Evolutionary conservation across 176 grass and related monocot genomes (phyloP).

Genomic region (Avena insularis): DNA sequence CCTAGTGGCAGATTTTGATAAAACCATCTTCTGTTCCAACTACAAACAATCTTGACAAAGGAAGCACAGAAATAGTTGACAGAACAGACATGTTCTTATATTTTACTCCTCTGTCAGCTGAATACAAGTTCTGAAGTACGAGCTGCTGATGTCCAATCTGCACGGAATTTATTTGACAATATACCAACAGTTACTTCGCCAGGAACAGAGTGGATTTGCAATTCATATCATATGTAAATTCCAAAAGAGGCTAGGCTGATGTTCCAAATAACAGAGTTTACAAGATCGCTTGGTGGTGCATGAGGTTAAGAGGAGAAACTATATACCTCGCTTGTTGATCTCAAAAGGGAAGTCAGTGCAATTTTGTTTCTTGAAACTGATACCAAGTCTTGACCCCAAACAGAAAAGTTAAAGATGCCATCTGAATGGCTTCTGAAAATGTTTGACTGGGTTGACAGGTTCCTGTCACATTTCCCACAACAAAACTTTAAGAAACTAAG

Average conservation of each 20-base stretch:
- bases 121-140: conserved; percentile 75
- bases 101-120: conserved; percentile 65
- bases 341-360: conserved; percentile 70
- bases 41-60: conserved; percentile 87
- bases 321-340: conserved; percentile 64
- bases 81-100: conserved; percentile 83
- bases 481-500: conserved; percentile 21
- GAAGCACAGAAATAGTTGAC: conserved; percentile 84
- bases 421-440: conserved; percentile 84
- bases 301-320: conserved; percentile 21
- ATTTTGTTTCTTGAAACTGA: conserved; percentile 96
- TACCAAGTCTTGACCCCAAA: conserved; percentile 82
- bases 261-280: conserved; percentile 31
- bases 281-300: background rate
- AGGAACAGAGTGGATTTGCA: background rate
- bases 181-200: conserved; percentile 21
- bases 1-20: conserved; percentile 90
- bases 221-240: conserved; percentile 6
- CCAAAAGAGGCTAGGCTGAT: background rate
- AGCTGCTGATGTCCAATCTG: conserved; percentile 68
- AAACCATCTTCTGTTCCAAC: conserved; percentile 95
- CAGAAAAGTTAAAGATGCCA: conserved; percentile 74
- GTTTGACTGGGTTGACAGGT: conserved; percentile 63
- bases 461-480: conserved; percentile 55
- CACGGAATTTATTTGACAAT: conserved; percentile 7